phyloP scores from a whole-genome alignment of 169 alveolate species.

The Miamiensis avidus region DNA sequence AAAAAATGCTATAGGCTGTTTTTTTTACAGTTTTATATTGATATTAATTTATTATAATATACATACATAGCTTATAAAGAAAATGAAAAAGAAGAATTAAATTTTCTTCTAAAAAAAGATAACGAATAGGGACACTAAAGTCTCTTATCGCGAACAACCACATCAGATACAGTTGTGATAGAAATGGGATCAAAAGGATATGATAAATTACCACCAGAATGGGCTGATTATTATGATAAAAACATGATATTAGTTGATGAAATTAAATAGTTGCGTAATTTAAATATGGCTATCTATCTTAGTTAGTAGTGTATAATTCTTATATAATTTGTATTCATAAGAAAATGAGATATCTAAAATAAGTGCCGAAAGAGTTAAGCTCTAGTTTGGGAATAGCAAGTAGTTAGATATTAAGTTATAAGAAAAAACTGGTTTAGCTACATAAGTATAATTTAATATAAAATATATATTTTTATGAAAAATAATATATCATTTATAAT shows the following conservation, averaged over 20 bases:
- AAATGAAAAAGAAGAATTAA: not conserved
- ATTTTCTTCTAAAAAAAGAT: not conserved
- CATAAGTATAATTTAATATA: not conserved
- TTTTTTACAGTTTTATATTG: no score
- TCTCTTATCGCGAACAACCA: not conserved
- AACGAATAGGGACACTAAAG: not conserved
- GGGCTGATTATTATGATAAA: not conserved
- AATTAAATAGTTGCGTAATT: not conserved
- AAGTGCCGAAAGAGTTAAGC: not conserved
- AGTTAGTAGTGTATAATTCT: no score
- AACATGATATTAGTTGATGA: not conserved
- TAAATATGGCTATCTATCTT: no score
- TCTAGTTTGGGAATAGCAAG: not conserved
- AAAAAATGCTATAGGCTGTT: no score
- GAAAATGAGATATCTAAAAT: not conserved
- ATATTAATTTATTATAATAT: no score
- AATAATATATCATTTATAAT: no score
- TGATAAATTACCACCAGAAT: not conserved
- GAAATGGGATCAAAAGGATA: not conserved
- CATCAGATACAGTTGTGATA: not conserved
- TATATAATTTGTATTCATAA: no score
- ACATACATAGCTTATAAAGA: not conserved
- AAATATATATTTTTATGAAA: no score
- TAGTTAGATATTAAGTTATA: not conserved
- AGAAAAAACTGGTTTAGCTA: not conserved